These are phyloP conservation scores for Podaxis mareebaensis DNA, from an alignment of 768 basidiomycete species.

Conservation along the genomic window DNA sequence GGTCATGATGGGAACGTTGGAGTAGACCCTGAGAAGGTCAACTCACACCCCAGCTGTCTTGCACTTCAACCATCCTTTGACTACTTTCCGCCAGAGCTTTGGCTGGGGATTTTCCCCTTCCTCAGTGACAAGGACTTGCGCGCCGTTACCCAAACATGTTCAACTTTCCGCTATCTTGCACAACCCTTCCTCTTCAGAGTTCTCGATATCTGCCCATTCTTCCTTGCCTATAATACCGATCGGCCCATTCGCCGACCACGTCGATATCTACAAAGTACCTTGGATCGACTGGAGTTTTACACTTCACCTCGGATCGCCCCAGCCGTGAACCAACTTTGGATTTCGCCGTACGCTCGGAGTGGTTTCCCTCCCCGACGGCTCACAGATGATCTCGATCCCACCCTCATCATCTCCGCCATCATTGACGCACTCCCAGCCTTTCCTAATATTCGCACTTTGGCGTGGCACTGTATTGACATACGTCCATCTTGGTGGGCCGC, in stretches of 20 bases:
- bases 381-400: conserved; percentile 33
- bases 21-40: not conserved
- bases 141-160: conserved; percentile 31
- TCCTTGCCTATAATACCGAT: conserved; percentile 30
- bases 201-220: conserved; percentile 37
- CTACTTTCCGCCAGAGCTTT: conserved; percentile 34
- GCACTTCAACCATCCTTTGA: not conserved
- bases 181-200: conserved; percentile 38
- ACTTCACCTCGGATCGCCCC: conserved; percentile 32
- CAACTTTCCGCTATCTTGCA: conserved; percentile 32
- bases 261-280: conserved; percentile 31
- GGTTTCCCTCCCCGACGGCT: conserved; percentile 30
- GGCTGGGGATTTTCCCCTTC: conserved; percentile 34
- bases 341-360: conserved; percentile 34
- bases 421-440: conserved; percentile 31
- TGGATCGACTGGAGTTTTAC: conserved; percentile 32
- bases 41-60: not conserved
- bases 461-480: conserved; percentile 39
- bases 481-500: conserved; percentile 32
- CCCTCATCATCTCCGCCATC: conserved; percentile 32
- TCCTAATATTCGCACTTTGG: conserved; percentile 31
- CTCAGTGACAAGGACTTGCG: conserved; percentile 31
- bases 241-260: conserved; percentile 27
- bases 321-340: conserved; percentile 35
- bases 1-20: not conserved